These are phyloP conservation scores for Sophora flavescens DNA, from an alignment of 306 rosid species.

Conservation along the genomic window DNA sequence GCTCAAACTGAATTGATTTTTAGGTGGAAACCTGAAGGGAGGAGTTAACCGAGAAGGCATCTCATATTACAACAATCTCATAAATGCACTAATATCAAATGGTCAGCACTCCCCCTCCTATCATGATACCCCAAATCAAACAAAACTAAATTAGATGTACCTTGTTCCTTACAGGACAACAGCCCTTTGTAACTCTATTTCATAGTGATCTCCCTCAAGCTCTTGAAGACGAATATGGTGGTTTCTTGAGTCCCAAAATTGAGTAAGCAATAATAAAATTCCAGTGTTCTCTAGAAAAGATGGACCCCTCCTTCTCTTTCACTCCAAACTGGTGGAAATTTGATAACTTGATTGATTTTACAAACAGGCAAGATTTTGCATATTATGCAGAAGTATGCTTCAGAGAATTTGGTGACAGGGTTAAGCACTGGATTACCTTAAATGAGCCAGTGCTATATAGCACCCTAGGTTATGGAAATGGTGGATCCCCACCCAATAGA, in stretches of 20 bases:
- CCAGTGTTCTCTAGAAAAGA: slow-evolving; percentile 9
- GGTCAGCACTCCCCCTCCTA: slow-evolving; percentile 42
- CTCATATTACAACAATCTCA: slow-evolving; percentile 69
- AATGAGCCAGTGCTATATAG: slow-evolving; percentile 66
- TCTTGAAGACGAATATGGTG: slow-evolving; percentile 65
- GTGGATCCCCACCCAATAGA: slow-evolving; percentile 59
- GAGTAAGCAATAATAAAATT: slow-evolving; percentile 52
- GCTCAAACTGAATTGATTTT: not conserved
- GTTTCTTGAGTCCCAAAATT: slow-evolving; percentile 61
- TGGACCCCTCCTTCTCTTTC: not conserved
- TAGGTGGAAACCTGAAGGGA: slow-evolving; percentile 70
- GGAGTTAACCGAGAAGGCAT: slow-evolving; percentile 69
- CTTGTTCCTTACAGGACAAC: slow-evolving; percentile 49
- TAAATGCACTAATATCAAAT: slow-evolving; percentile 57
- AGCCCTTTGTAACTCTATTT: slow-evolving; percentile 72
- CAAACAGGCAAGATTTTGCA: slow-evolving; percentile 58
- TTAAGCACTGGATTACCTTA: slow-evolving; percentile 74
- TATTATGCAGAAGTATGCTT: slow-evolving; percentile 72
- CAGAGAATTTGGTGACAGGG: slow-evolving; percentile 72
- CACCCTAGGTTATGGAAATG: slow-evolving; percentile 51
- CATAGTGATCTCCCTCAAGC: slow-evolving; percentile 74
- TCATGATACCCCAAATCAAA: slow-evolving; percentile 11
- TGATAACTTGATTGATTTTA: not conserved
- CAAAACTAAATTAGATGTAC: not conserved
- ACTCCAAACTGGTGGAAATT: slow-evolving; percentile 21